Evolutionary conservation across 352 stramenopile species (phyloP).

Genomic region (Thalassiosira exigua): DNA sequence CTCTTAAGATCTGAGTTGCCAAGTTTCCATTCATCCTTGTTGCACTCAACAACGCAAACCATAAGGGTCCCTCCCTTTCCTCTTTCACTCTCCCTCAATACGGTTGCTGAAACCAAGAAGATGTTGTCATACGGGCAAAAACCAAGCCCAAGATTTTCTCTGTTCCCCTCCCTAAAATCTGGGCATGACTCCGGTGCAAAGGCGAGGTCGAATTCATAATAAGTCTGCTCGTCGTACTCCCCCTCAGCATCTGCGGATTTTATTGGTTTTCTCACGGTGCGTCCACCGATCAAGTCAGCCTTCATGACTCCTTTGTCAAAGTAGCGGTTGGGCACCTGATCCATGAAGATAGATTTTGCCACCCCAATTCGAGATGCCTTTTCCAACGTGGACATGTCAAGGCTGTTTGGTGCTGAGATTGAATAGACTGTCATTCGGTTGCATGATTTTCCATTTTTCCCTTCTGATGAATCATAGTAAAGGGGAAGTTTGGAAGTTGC

Average conservation of each 20-base stretch:
- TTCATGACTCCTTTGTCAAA: slow-evolving; percentile 54
- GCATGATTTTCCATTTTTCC: slow-evolving; percentile 71
- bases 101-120: slow-evolving; percentile 73
- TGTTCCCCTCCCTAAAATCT: slow-evolving; percentile 52
- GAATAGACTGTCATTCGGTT: slow-evolving; percentile 77
- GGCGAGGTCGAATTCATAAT: slow-evolving; percentile 81
- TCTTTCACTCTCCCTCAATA: slow-evolving; percentile 56
- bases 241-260: slow-evolving; percentile 35
- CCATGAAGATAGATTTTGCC: slow-evolving; percentile 69
- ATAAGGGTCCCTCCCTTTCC: slow-evolving; percentile 54
- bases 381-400: slow-evolving; percentile 54
- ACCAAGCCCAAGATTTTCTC: slow-evolving; percentile 76
- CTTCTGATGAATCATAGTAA: slow-evolving; percentile 63
- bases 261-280: slow-evolving; percentile 51
- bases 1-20: slow-evolving; percentile 74
- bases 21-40: slow-evolving; percentile 78
- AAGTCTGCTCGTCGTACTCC: slow-evolving; percentile 51
- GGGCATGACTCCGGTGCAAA: slow-evolving; percentile 64
- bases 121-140: slow-evolving; percentile 83
- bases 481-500: slow-evolving; percentile 40
- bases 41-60: slow-evolving; percentile 72
- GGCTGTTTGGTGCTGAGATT: slow-evolving; percentile 42
- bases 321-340: slow-evolving; percentile 47
- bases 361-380: slow-evolving; percentile 77
- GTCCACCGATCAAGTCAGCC: slow-evolving; percentile 70